These are phyloP conservation scores for Cladosporium sp. DNA, from an alignment of 2,329 filamentous ascomycete species.

Conservation along the genomic window DNA sequence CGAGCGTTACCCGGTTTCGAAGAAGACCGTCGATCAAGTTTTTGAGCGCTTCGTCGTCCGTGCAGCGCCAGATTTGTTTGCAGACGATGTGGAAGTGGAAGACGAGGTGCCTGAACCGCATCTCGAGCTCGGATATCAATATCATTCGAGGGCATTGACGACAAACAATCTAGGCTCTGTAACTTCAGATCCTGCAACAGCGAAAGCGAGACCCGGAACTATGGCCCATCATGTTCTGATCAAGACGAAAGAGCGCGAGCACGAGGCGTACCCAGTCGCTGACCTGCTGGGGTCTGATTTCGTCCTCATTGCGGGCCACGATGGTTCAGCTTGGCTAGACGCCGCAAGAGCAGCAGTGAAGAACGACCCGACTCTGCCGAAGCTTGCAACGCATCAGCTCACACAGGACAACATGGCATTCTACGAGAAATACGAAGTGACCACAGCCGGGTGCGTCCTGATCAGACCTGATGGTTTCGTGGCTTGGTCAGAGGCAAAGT, in stretches of 20 bases:
- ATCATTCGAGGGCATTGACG: constrained; percentile 14
- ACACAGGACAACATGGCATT: neutral
- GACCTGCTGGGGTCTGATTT: constrained; percentile 14
- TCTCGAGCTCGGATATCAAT: constrained; percentile 16
- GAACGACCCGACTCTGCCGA: neutral
- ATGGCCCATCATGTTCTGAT: constrained; percentile 14
- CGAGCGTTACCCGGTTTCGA: constrained; percentile 15
- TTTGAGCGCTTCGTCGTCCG: constrained; percentile 13
- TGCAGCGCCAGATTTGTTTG: constrained; percentile 14
- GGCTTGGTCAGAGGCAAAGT: constrained; percentile 5
- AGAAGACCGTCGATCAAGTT: constrained; percentile 16
- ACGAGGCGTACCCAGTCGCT: constrained; percentile 10
- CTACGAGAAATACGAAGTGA: neutral
- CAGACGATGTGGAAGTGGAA: constrained; percentile 13
- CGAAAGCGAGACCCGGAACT: constrained; percentile 12
- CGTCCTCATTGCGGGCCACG: constrained; percentile 11
- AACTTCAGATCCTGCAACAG: constrained; percentile 11
- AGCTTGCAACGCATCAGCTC: neutral
- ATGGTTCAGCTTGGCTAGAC: constrained; percentile 5
- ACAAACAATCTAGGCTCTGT: constrained; percentile 1
- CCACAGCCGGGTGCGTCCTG: neutral
- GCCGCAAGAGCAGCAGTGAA: constrained; percentile 1
- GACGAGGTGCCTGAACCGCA: constrained; percentile 16
- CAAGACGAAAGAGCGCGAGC: neutral
- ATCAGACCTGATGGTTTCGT: constrained; percentile 1